Percentiles rank a stretch among this genome's conserved stretches.
Evolutionary conservation across 2,329 filamentous ascomycete species (phyloP).

Genomic region (Orbilia brochopaga): DNA sequence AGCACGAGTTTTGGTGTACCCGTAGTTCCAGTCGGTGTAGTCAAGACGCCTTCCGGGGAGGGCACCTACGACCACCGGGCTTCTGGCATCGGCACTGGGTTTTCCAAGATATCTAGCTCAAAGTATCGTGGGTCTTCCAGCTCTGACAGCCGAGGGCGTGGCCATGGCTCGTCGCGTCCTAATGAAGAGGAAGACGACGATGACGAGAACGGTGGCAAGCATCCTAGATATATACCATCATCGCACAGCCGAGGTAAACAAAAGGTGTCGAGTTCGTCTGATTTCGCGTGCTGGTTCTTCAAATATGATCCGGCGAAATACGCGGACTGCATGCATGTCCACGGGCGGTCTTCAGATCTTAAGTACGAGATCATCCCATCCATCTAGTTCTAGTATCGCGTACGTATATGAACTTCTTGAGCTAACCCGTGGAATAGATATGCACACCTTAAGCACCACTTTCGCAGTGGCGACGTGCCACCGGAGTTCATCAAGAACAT

Average conservation of each 20-base stretch:
- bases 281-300: constrained; percentile 47
- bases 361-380: constrained; percentile 15
- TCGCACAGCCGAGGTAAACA: constrained; percentile 20
- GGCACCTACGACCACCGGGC: constrained; percentile 7
- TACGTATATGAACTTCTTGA: background rate
- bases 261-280: constrained; percentile 8
- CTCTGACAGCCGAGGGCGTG: background rate
- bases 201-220: constrained; percentile 7
- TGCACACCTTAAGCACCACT: constrained; percentile 41
- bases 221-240: constrained; percentile 36
- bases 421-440: constrained; percentile 21
- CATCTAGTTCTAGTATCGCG: background rate
- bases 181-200: constrained; percentile 22
- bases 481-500: constrained; percentile 42
- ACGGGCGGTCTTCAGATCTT: constrained; percentile 43
- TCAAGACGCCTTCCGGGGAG: constrained; percentile 16
- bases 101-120: constrained; percentile 15
- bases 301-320: constrained; percentile 46
- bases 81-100: background rate
- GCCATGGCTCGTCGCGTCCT: background rate
- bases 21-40: constrained; percentile 7
- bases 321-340: constrained; percentile 42
- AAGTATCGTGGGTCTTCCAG: constrained; percentile 10
- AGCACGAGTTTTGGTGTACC: constrained; percentile 13
- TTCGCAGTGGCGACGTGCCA: constrained; percentile 18